Evolutionary conservation across 2,329 filamentous ascomycete genomes (phyloP).

Genomic region (Exserohilum turcica): DNA sequence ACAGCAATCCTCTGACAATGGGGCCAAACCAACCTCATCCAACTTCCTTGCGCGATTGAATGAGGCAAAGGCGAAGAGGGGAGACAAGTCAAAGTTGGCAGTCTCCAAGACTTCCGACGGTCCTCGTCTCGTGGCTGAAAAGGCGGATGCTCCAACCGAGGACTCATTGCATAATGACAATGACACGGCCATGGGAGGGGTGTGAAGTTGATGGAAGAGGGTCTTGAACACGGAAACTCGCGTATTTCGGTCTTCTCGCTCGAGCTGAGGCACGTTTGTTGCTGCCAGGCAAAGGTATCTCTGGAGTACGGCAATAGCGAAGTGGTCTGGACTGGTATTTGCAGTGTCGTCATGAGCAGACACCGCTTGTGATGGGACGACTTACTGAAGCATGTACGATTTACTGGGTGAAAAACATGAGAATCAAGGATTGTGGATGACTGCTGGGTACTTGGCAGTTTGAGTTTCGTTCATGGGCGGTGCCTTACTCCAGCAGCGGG

Average conservation of each 20-base stretch:
- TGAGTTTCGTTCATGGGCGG: not conserved
- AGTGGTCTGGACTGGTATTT: not conserved
- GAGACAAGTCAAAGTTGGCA: conserved; percentile 40
- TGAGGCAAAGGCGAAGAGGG: conserved; percentile 49
- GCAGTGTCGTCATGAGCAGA: not conserved
- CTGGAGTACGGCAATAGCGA: not conserved
- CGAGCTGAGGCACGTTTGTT: not conserved
- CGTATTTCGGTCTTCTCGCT: not conserved
- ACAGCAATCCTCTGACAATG: conserved; percentile 2
- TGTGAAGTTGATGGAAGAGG: too few species aligned
- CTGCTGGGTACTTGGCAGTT: not conserved
- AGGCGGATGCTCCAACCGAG: not conserved
- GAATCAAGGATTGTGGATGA: not conserved
- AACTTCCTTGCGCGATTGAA: conserved; percentile 51
- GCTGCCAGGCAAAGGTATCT: not conserved
- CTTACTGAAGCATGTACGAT: not conserved
- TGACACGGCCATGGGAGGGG: conserved; percentile 18
- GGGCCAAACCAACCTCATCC: conserved; percentile 30
- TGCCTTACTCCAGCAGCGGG: not conserved
- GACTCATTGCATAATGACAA: not conserved
- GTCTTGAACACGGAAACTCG: not conserved
- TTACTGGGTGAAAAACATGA: too few species aligned
- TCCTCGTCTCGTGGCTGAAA: conserved; percentile 20
- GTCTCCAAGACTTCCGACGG: conserved; percentile 21
- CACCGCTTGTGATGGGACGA: not conserved